phyloP scores from a whole-genome alignment of 2,329 filamentous ascomycete genomes.

The Eurotiales sp. region DNA sequence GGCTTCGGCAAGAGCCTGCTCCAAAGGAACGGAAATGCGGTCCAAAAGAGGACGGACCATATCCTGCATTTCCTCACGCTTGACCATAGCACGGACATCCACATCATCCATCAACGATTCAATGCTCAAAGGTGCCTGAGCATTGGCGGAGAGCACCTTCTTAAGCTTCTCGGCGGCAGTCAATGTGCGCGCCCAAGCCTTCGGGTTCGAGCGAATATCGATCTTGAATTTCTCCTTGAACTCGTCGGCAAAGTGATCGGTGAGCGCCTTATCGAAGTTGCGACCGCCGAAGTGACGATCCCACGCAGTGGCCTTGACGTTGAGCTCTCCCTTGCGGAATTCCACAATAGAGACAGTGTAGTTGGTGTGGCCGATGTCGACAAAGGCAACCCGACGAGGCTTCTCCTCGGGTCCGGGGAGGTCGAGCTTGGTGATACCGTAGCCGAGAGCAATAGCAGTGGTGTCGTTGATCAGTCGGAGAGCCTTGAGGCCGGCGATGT shows the following conservation, averaged over 20 bases:
- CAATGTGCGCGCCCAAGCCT: constrained; percentile 81
- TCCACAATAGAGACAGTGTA: constrained; percentile 93
- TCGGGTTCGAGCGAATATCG: constrained; percentile 84
- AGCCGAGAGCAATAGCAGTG: constrained; percentile 91
- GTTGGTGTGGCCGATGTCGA: constrained; percentile 96
- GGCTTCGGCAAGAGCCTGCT: constrained; percentile 90
- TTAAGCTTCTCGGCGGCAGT: constrained; percentile 95
- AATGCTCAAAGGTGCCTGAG: constrained; percentile 87
- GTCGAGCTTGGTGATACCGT: constrained; percentile 96
- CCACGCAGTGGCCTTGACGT: constrained; percentile 86
- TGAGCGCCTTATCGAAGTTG: constrained; percentile 91
- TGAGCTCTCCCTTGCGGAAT: constrained; percentile 94
- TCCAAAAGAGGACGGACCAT: constrained; percentile 80
- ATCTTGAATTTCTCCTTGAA: constrained; percentile 99
- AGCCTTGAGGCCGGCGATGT: constrained; percentile 88
- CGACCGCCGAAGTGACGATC: constrained; percentile 97
- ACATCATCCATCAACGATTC: constrained; percentile 98
- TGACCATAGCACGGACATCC: constrained; percentile 84
- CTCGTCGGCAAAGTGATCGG: constrained; percentile 91
- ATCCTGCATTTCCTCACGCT: constrained; percentile 88
- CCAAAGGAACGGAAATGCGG: constrained; percentile 68
- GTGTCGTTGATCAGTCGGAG: constrained; percentile 97
- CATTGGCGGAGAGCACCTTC: constrained; percentile 96
- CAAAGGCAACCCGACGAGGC: constrained; percentile 81
- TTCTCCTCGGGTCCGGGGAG: constrained; percentile 85